These are phyloP conservation scores for Aspergillus floridensis DNA, from an alignment of 2,329 filamentous ascomycete species.

Conservation along the genomic window DNA sequence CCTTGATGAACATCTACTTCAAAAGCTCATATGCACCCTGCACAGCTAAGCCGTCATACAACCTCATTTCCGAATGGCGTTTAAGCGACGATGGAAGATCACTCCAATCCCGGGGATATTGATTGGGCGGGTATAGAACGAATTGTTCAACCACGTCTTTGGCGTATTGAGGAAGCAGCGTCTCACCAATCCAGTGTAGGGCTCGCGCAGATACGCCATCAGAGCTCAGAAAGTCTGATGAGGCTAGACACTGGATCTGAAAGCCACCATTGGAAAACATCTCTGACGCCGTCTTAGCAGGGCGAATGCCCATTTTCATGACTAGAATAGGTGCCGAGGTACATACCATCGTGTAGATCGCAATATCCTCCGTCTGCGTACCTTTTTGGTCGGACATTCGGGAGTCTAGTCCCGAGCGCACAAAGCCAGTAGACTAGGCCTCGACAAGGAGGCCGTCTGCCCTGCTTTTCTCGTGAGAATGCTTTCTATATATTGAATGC, in stretches of 20 bases:
- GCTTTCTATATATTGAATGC: conserved; percentile 34
- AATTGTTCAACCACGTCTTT: conserved; percentile 29
- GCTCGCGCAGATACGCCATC: conserved; percentile 24
- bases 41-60: conserved; percentile 28
- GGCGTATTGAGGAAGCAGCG: conserved; percentile 22
- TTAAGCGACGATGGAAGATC: conserved; percentile 29
- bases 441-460: conserved; percentile 17
- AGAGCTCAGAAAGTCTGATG: conserved; percentile 29
- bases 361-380: conserved; percentile 34
- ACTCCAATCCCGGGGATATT: conserved; percentile 28
- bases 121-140: conserved; percentile 27
- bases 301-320: background rate
- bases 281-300: conserved; percentile 17
- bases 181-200: conserved; percentile 14
- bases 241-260: conserved; percentile 32
- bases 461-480: background rate
- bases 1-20: conserved; percentile 29
- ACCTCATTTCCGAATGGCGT: conserved; percentile 31
- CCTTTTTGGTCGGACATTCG: conserved; percentile 31
- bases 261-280: conserved; percentile 34
- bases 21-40: conserved; percentile 33
- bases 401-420: conserved; percentile 31
- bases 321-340: background rate
- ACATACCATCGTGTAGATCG: conserved; percentile 35
- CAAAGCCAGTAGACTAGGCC: conserved; percentile 9